Evolutionary conservation across 306 rosid genomes (phyloP).

Genomic region (Myrica gale): DNA sequence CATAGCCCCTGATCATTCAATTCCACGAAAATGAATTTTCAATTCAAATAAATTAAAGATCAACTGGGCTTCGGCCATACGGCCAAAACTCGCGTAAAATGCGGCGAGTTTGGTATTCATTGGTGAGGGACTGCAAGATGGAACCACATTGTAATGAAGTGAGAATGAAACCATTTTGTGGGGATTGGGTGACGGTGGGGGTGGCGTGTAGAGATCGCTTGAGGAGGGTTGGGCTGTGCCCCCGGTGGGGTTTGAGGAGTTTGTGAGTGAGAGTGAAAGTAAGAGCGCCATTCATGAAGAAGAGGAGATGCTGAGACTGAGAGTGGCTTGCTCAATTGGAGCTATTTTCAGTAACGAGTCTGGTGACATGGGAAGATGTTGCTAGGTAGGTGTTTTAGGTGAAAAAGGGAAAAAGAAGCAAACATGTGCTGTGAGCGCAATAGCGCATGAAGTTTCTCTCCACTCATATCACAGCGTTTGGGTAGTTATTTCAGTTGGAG

Average conservation of each 20-base stretch:
- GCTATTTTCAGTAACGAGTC: too few species aligned
- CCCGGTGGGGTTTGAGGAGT: constrained; percentile 11
- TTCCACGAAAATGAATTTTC: constrained; percentile 55
- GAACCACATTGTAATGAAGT: constrained; percentile 55
- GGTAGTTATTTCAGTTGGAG: too few species aligned
- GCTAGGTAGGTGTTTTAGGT: too few species aligned
- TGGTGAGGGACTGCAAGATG: constrained; percentile 47
- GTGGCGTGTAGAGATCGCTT: constrained; percentile 18
- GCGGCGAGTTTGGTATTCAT: constrained; percentile 42
- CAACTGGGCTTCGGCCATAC: constrained; percentile 41
- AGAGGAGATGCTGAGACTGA: constrained; percentile 5
- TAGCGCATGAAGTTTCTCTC: too few species aligned
- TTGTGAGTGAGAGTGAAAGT: constrained; percentile 18
- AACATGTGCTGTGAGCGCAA: too few species aligned
- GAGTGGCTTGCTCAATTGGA: neutral
- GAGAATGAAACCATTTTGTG: constrained; percentile 17
- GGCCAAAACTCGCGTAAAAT: constrained; percentile 46
- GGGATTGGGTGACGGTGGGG: neutral
- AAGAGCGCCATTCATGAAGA: constrained; percentile 35
- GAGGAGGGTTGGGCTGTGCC: constrained; percentile 2
- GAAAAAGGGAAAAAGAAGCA: too few species aligned
- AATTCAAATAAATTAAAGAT: constrained; percentile 36
- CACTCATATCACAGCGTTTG: too few species aligned
- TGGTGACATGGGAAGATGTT: too few species aligned
- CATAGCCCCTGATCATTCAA: constrained; percentile 54